Conservation (phyloP, 176 grass and related monocot genomes). For the Echinochloa phyllopogon region DNA sequence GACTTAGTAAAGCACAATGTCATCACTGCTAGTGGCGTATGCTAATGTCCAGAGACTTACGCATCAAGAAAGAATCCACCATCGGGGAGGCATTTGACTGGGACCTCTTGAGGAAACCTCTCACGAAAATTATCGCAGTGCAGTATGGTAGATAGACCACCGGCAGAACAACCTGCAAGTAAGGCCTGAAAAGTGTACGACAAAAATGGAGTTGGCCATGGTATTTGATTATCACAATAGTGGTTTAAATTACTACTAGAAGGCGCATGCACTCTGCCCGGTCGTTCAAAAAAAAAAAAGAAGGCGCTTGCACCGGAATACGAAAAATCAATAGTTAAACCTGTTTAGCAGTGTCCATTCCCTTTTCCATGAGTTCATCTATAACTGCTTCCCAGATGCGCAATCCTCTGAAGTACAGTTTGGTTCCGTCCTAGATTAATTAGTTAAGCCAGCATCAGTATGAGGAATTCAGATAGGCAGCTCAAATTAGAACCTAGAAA, state of each 20-base stretch:
- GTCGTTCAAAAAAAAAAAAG: too few species aligned
- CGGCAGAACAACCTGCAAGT: conserved; percentile 85
- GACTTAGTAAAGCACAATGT: not conserved
- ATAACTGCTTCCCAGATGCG: conserved; percentile 72
- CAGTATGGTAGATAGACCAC: conserved; percentile 67
- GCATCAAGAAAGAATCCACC: conserved; percentile 78
- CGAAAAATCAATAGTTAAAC: conserved; percentile 32
- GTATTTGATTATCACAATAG: not conserved
- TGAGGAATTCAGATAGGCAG: not conserved
- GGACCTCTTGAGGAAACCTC: conserved; percentile 41
- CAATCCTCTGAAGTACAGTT: conserved; percentile 69
- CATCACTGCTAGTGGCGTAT: not conserved
- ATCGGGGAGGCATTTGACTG: conserved; percentile 76
- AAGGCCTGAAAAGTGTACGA: conserved; percentile 57
- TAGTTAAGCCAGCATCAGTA: not conserved
- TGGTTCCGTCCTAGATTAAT: conserved; percentile 52
- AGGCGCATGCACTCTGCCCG: not conserved
- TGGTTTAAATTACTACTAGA: not conserved
- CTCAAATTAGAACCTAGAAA: not conserved
- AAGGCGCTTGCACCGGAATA: not conserved
- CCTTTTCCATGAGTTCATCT: conserved; percentile 63
- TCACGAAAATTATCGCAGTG: conserved; percentile 77
- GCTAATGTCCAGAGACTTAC: conserved; percentile 46
- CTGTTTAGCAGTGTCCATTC: conserved; percentile 65
- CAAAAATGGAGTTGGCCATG: conserved; percentile 5